phyloP scores from a whole-genome alignment of 495 filamentous ascomycete species.

The Talaromyces ruber region DNA sequence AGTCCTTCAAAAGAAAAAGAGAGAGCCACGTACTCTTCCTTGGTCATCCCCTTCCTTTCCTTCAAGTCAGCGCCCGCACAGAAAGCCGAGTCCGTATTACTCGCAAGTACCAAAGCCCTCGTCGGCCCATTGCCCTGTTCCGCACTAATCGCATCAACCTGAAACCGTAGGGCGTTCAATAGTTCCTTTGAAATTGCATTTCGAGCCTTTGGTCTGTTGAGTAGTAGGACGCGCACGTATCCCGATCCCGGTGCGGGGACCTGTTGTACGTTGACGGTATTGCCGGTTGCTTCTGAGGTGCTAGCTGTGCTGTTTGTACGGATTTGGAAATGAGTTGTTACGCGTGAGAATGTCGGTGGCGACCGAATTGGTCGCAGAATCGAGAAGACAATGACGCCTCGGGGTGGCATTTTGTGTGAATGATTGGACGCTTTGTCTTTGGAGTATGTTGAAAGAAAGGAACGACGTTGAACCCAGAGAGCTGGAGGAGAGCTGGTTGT shows the following conservation, averaged over 20 bases:
- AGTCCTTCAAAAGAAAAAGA: background rate
- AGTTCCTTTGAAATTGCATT: slow-evolving; percentile 84
- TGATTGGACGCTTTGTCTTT: background rate
- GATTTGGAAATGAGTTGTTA: slow-evolving; percentile 4
- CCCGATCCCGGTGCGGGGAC: slow-evolving; percentile 74
- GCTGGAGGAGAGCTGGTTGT: slow-evolving; percentile 10
- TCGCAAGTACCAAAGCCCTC: slow-evolving; percentile 69
- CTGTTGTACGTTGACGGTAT: slow-evolving; percentile 60
- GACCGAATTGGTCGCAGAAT: background rate
- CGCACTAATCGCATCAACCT: slow-evolving; percentile 58
- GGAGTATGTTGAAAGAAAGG: background rate
- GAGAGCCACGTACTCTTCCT: slow-evolving; percentile 46
- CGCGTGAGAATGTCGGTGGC: background rate
- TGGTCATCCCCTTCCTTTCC: slow-evolving; percentile 66
- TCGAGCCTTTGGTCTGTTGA: slow-evolving; percentile 74
- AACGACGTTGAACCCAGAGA: slow-evolving; percentile 8
- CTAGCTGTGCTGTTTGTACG: slow-evolving; percentile 15
- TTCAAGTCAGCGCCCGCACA: slow-evolving; percentile 94
- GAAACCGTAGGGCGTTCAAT: slow-evolving; percentile 56
- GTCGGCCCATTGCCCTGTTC: slow-evolving; percentile 61
- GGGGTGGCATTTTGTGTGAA: background rate
- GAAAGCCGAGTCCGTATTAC: slow-evolving; percentile 70
- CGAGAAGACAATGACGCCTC: background rate
- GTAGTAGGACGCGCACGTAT: slow-evolving; percentile 76
- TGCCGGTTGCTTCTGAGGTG: slow-evolving; percentile 14